Conservation (phyloP, 169 alveolate genomes). For the Cryptosporidium xiaoi region DNA sequence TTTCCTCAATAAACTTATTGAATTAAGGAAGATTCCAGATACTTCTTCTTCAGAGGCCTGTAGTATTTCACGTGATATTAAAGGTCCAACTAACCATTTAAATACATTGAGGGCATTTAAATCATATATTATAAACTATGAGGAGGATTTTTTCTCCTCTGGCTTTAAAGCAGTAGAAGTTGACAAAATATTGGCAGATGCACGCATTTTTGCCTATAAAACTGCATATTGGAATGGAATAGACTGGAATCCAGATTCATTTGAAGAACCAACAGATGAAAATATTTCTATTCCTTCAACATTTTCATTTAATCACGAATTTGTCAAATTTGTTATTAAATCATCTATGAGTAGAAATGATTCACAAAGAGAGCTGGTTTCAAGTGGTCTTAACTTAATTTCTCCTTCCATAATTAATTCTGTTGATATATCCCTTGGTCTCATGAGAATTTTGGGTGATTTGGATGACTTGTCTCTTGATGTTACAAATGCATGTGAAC, state of each 20-base stretch:
- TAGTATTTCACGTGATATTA: conserved; percentile 10
- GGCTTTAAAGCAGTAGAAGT: conserved; percentile 35
- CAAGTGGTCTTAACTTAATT: conserved; percentile 36
- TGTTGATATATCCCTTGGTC: conserved; percentile 48
- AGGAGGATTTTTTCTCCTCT: conserved; percentile 60
- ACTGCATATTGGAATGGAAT: conserved; percentile 65
- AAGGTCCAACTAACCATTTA: conserved; percentile 25
- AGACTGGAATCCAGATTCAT: conserved; percentile 50
- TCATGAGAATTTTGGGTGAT: conserved; percentile 59
- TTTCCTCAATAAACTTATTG: conserved; percentile 43
- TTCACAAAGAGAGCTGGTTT: conserved; percentile 66
- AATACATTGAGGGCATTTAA: conserved; percentile 41
- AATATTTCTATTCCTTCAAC: conserved; percentile 23
- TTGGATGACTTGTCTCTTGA: conserved; percentile 54
- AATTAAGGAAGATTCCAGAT: conserved; percentile 26
- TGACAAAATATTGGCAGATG: conserved; percentile 58
- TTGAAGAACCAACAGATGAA: not conserved
- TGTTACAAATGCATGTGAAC: conserved; percentile 58
- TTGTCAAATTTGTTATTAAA: conserved; percentile 43
- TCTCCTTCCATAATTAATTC: conserved; percentile 46
- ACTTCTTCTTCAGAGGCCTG: not conserved
- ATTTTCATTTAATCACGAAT: conserved; percentile 61
- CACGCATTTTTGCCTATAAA: conserved; percentile 29
- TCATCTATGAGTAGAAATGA: conserved; percentile 55
- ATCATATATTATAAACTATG: conserved; percentile 52